Conservation (phyloP, 78 protist genomes). For the Dictyostelium intermedium region DNA sequence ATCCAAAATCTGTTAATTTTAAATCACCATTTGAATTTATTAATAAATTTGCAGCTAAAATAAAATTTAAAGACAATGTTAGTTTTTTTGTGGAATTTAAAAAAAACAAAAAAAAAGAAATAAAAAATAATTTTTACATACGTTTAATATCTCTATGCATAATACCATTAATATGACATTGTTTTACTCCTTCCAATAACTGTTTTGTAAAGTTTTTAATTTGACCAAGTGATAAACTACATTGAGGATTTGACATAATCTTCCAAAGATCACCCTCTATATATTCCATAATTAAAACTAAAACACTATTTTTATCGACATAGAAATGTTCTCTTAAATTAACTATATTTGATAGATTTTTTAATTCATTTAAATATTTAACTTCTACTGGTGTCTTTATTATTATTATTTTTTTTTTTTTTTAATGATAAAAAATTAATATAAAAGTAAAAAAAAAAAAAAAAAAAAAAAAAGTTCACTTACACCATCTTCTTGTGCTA, state of each 20-base stretch:
- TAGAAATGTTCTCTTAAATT: conserved; percentile 32
- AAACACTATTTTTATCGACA: conserved; percentile 1
- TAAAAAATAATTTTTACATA: not conserved
- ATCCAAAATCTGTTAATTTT: conserved; percentile 90
- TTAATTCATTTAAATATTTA: conserved; percentile 29
- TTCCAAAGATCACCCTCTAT: conserved; percentile 68
- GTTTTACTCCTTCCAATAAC: conserved; percentile 24
- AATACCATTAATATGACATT: not conserved
- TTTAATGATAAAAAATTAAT: not conserved
- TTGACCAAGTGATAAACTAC: not conserved
- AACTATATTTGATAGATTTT: conserved; percentile 23
- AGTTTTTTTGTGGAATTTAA: no score
- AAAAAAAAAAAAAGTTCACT: not conserved
- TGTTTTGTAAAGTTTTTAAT: conserved; percentile 33
- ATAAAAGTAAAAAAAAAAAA: not conserved
- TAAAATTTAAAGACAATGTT: not conserved
- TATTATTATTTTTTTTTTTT: not conserved
- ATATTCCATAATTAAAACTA: conserved; percentile 48
- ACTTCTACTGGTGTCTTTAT: conserved; percentile 40
- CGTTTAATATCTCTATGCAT: conserved; percentile 76
- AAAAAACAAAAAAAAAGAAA: no score
- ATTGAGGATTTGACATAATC: conserved; percentile 45
- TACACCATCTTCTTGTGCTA: conserved; percentile 54
- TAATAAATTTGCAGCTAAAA: conserved; percentile 84
- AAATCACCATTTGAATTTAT: conserved; percentile 56